These are phyloP conservation scores for Lippia alba DNA, from an alignment of 305 asterid genomes.

Conservation along the genomic window DNA sequence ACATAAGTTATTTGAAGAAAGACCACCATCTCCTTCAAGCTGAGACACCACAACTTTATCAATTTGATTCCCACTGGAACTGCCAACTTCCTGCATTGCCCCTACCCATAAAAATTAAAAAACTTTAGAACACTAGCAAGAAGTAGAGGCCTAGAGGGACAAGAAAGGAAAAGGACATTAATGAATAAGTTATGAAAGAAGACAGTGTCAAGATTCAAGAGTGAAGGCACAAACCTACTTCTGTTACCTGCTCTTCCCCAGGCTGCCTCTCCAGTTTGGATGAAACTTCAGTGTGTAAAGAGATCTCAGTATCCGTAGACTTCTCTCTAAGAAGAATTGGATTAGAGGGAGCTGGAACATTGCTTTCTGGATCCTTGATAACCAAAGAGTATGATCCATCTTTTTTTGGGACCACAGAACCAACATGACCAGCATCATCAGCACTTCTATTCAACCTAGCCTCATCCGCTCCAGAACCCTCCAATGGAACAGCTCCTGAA, in stretches of 20 bases:
- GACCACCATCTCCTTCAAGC: conserved; percentile 48
- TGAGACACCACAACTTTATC: conserved; percentile 46
- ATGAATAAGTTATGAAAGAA: conserved; percentile 30
- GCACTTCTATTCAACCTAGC: conserved; percentile 34
- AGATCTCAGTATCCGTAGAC: conserved; percentile 37
- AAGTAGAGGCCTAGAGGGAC: background rate
- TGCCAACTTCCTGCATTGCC: conserved; percentile 77
- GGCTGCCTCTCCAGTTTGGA: conserved; percentile 45
- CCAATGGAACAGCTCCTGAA: conserved; percentile 34
- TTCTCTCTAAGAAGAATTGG: conserved; percentile 41
- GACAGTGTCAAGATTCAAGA: conserved; percentile 65
- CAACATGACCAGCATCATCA: conserved; percentile 36
- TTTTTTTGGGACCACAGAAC: conserved; percentile 36
- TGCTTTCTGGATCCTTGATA: conserved; percentile 43
- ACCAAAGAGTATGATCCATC: conserved; percentile 45
- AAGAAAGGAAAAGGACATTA: background rate
- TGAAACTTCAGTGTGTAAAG: conserved; percentile 47
- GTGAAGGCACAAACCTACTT: conserved; percentile 98
- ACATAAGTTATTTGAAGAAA: conserved; percentile 44
- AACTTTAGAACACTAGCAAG: conserved; percentile 33
- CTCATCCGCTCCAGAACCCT: conserved; percentile 45
- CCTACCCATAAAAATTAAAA: conserved; percentile 69
- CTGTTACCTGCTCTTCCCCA: conserved; percentile 92
- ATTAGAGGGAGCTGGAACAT: conserved; percentile 38
- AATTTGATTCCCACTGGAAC: conserved; percentile 54